Evolutionary conservation across 2,329 filamentous ascomycete genomes (phyloP), one percentile per base, ranked within the genome.

Genomic region (Seiridium cupressi): DNA sequence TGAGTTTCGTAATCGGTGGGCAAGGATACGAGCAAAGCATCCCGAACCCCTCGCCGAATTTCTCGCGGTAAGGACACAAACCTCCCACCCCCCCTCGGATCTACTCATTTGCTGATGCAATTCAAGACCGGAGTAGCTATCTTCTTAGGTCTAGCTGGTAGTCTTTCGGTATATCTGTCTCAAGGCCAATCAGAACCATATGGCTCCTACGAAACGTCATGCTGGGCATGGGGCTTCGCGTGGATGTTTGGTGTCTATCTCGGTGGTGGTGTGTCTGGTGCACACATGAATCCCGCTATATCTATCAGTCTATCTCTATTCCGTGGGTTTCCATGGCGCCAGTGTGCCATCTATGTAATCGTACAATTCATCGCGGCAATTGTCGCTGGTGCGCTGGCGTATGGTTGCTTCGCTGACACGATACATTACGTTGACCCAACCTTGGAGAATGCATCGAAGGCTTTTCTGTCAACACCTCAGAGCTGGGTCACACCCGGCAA

Each of bases 261-360:
- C 13, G 69, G 65, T 13, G 68, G 67, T 11, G 69, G 68, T 7
- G 66, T 70, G 1, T 71, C 69, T 3, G 68, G 69, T 1, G 69
- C 69, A 4, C 70, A 71, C 51, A 70, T 71, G 69, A 71, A 76
- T 46, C 75, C 74, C 9, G 69, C 72, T 1, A 73, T 77, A 26
- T 76, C 74, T 1, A 66, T 76, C 11, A 69, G 69, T 0, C 59
- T 77, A 0, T 70, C 69, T 0, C 35, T 77, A 0, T 77, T 75
- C 57, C 71, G 75, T 4, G 73, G 73, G 0, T 77, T 76, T 13
- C 74, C 74, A 2, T 74, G 72, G 72, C 60, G 62, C 31, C 68
- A 69, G 10, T 76, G 74, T 13, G 55, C 59, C 31, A 44, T 69
- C 10, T 75, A 74, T 55, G 57, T 74, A 9, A 7, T 64, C 6